Evolutionary conservation across 495 filamentous ascomycete species (phyloP).

Genomic region (Aspergillus cavernicola): DNA sequence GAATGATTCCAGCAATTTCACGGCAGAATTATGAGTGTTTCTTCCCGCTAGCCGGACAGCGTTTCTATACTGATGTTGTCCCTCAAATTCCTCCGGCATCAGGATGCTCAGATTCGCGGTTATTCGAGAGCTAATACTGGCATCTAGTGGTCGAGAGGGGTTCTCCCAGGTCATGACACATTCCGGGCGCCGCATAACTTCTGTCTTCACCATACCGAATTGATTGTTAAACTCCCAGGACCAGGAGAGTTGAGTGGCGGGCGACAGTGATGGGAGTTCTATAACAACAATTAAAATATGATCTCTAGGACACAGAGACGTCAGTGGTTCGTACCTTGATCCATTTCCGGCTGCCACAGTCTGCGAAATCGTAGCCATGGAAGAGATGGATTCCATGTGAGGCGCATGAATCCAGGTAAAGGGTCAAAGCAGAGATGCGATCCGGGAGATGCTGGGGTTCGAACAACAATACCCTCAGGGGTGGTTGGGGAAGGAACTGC

Average conservation of each 20-base stretch:
- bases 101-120: conserved; percentile 7
- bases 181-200: conserved; percentile 3
- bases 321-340: neutral
- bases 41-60: too few species aligned
- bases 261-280: neutral
- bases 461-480: neutral
- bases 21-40: too few species aligned
- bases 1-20: too few species aligned
- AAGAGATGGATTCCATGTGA: neutral
- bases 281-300: neutral
- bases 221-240: neutral
- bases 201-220: neutral
- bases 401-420: neutral
- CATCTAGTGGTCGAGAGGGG: neutral
- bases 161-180: conserved; percentile 8
- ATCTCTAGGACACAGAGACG: neutral
- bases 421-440: neutral
- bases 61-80: conserved; percentile 7
- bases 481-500: neutral
- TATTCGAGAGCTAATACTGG: conserved; percentile 4
- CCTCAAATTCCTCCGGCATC: conserved; percentile 12
- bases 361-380: neutral
- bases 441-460: neutral
- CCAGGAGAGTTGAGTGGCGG: neutral
- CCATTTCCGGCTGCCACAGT: neutral